A percentile compares a stretch with the other conserved stretches of the same genome.
These are phyloP conservation scores for Aquanectria penicillioides DNA, from an alignment of 2,329 filamentous ascomycete genomes.

Conservation along the genomic window DNA sequence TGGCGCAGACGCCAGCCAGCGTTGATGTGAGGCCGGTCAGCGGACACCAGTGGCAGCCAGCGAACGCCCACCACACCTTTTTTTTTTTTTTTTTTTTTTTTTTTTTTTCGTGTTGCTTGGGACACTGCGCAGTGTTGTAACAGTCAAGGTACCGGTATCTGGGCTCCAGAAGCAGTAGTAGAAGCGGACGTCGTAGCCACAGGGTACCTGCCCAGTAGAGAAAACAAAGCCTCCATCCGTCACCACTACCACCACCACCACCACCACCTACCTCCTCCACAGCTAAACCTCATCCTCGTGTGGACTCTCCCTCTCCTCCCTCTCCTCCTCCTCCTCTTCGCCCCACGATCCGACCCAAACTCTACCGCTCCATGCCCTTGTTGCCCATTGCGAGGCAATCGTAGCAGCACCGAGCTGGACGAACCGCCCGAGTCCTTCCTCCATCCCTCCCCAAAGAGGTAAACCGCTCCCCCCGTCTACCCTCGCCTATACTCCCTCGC, in stretches of 20 bases:
- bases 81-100: conserved; percentile 11
- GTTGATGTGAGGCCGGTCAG: not conserved
- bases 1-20: conserved; percentile 2
- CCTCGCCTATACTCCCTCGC: conserved; percentile 29
- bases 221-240: conserved; percentile 27
- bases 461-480: conserved; percentile 33
- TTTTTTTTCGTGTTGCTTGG: no score
- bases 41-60: conserved; percentile 16
- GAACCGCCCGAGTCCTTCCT: conserved; percentile 42
- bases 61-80: conserved; percentile 19
- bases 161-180: conserved; percentile 15
- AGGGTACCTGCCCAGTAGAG: conserved; percentile 38
- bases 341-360: conserved; percentile 36
- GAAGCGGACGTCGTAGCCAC: conserved; percentile 39
- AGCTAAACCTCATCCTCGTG: conserved; percentile 57
- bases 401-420: conserved; percentile 50
- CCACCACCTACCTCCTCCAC: conserved; percentile 38
- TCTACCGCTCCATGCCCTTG: conserved; percentile 46
- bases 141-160: conserved; percentile 1
- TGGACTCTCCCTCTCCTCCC: no score
- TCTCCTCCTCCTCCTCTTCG: conserved; percentile 43
- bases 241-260: conserved; percentile 22
- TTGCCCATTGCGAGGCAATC: conserved; percentile 53
- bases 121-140: conserved; percentile 5
- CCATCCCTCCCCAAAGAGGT: conserved; percentile 41